Percentiles rank a stretch among this genome's conserved stretches.
phyloP scores from a whole-genome alignment of 2,329 filamentous ascomycete species.

The Fusarium algeriense region DNA sequence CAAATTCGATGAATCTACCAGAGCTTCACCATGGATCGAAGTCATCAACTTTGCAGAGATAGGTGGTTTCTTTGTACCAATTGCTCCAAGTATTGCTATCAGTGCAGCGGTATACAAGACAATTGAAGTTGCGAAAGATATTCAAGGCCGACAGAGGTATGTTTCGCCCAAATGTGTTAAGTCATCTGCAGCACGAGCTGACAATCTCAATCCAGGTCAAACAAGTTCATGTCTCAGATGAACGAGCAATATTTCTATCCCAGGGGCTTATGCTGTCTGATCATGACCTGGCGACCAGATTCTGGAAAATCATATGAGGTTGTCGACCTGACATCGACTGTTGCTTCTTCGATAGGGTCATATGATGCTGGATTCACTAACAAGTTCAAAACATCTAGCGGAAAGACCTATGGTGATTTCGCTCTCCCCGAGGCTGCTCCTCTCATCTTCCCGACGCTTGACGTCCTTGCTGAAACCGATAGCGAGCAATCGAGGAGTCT shows the following conservation, averaged over 20 bases:
- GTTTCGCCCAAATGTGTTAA: fast-evolving
- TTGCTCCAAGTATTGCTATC: constrained; percentile 19
- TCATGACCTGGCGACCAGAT: constrained; percentile 66
- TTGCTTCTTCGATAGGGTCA: not conserved
- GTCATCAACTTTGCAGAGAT: constrained; percentile 22
- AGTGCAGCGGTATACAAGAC: constrained; percentile 11
- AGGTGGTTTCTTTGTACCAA: constrained; percentile 9
- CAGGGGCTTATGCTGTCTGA: constrained; percentile 61
- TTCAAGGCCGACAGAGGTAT: constrained; percentile 18
- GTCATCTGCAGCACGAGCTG: not conserved
- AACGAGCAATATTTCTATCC: constrained; percentile 65
- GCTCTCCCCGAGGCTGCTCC: constrained; percentile 61
- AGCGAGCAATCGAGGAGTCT: constrained; percentile 12
- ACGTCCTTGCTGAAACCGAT: constrained; percentile 12
- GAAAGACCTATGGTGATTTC: constrained; percentile 46
- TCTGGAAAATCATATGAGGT: constrained; percentile 37
- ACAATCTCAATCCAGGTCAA: not conserved
- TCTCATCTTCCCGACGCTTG: constrained; percentile 44
- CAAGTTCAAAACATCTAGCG: constrained; percentile 18
- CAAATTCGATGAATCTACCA: constrained; percentile 18
- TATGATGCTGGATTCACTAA: not conserved
- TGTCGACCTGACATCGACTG: constrained; percentile 30
- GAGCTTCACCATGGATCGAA: constrained; percentile 11
- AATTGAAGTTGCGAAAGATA: constrained; percentile 8
- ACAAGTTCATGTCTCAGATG: constrained; percentile 13